Conservation (phyloP, 306 rosid genomes). For the Biancaea sappan region DNA sequence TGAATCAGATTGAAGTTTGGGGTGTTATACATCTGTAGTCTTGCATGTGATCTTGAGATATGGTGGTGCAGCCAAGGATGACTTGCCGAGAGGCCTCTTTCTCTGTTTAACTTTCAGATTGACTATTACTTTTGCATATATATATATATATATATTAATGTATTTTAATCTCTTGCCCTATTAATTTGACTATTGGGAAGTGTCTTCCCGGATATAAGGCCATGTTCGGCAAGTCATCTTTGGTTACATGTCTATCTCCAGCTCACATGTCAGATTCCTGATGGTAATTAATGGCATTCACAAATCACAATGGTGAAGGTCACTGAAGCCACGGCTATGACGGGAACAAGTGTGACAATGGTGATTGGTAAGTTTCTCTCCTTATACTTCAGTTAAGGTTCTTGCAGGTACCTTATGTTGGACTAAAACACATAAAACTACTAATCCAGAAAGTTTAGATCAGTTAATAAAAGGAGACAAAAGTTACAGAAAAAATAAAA, state of each 20-base stretch:
- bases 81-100: slow-evolving; percentile 47
- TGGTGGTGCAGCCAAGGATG: slow-evolving; percentile 56
- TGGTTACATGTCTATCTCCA: slow-evolving; percentile 48
- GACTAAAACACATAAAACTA: too few relatives aligned
- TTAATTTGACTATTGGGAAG: background rate
- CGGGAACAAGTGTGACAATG: too few relatives aligned
- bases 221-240: slow-evolving; percentile 38
- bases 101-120: background rate
- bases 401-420: too few relatives aligned
- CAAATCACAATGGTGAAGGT: background rate
- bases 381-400: too few relatives aligned
- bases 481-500: too few relatives aligned
- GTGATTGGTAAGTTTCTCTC: too few relatives aligned
- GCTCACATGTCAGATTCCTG: slow-evolving; percentile 41
- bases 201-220: background rate
- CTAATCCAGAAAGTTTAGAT: too few relatives aligned
- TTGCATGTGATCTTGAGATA: slow-evolving; percentile 46
- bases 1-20: slow-evolving; percentile 7
- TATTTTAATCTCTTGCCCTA: too few relatives aligned
- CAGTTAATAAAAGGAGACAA: too few relatives aligned
- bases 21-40: slow-evolving; percentile 36
- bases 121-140: background rate
- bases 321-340: background rate
- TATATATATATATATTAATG: too few relatives aligned
- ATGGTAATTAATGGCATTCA: slow-evolving; percentile 7